Conservation (phyloP, 2,329 filamentous ascomycete species). For the Aaosphaeria pasadenensis region DNA sequence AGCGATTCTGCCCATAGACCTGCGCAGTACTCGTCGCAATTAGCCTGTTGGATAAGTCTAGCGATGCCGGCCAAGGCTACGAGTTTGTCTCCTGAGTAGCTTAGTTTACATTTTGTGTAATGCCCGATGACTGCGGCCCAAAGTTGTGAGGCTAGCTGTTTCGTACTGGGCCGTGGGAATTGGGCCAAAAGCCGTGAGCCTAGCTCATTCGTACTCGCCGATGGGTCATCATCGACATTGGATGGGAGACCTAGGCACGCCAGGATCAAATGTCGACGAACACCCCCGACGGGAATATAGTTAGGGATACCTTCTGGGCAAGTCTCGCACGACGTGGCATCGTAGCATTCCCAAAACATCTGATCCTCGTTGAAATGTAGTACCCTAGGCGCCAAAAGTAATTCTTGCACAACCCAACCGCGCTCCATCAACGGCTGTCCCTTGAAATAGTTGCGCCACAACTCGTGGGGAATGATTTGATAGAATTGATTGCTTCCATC, state of each 20-base stretch:
- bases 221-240: no score
- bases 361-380: neutral
- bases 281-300: neutral
- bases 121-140: neutral
- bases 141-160: neutral
- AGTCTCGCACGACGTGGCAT: neutral
- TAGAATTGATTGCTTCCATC: neutral
- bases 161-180: neutral
- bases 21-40: neutral
- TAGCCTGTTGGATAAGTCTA: neutral
- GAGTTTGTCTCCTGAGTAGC: neutral
- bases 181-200: neutral
- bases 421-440: neutral
- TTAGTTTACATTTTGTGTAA: neutral
- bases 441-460: neutral
- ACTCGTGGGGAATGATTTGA: neutral
- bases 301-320: neutral
- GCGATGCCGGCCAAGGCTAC: neutral
- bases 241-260: neutral
- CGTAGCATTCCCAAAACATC: neutral
- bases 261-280: neutral
- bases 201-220: neutral
- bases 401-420: neutral
- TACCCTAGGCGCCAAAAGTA: neutral
- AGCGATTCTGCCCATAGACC: neutral